Percentiles rank a stretch among this genome's conserved stretches.
phyloP scores from a whole-genome alignment of 495 filamentous ascomycete genomes.

The Penicillium soppii region DNA sequence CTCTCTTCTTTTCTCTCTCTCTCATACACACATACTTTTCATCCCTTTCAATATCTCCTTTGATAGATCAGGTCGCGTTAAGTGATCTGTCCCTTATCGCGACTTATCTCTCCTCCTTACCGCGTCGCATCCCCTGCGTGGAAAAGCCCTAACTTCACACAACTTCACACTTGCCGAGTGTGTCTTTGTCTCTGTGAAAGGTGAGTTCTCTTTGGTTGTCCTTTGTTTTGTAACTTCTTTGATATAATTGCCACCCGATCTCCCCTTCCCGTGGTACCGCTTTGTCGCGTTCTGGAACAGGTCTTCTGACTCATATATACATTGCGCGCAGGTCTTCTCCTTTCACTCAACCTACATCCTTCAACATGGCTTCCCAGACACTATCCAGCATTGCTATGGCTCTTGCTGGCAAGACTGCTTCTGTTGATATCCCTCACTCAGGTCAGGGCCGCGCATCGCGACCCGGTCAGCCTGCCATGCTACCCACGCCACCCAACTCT shows the following conservation, averaged over 20 bases:
- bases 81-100: slow-evolving; percentile 15
- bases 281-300: slow-evolving; percentile 20
- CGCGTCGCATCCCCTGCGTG: slow-evolving; percentile 23
- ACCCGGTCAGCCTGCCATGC: slow-evolving; percentile 54
- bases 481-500: slow-evolving; percentile 94
- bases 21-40: background rate
- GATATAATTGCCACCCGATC: slow-evolving; percentile 17
- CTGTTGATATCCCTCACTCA: slow-evolving; percentile 73
- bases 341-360: slow-evolving; percentile 2
- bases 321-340: slow-evolving; percentile 8
- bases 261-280: slow-evolving; percentile 14
- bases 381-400: slow-evolving; percentile 62
- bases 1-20: background rate
- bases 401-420: slow-evolving; percentile 61
- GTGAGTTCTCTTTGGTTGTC: slow-evolving; percentile 16
- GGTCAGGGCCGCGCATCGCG: slow-evolving; percentile 60
- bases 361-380: slow-evolving; percentile 50
- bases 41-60: background rate
- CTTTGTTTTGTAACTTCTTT: background rate
- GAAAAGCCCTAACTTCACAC: slow-evolving; percentile 11
- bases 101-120: slow-evolving; percentile 16
- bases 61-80: slow-evolving; percentile 2
- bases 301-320: slow-evolving; percentile 30
- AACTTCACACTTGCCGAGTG: background rate
- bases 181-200: slow-evolving; percentile 15